Conservation (phyloP, 1,284 basidiomycete species). For the Ustilago trichophora region DNA sequence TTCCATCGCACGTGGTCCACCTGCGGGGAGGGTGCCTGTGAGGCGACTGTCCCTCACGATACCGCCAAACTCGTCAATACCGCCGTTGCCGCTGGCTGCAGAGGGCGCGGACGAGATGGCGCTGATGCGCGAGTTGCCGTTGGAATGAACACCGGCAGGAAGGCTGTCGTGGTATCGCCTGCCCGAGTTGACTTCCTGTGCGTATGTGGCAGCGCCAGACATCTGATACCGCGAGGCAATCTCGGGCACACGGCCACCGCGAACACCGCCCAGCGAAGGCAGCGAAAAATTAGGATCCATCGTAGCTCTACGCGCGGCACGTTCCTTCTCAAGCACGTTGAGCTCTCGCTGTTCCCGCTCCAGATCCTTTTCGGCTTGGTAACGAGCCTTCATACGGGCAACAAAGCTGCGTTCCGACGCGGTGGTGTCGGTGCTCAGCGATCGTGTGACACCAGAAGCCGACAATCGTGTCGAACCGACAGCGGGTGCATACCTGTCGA, state of each 20-base stretch:
- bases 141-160: slow-evolving; percentile 16
- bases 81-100: background rate
- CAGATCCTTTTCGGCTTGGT: slow-evolving; percentile 58
- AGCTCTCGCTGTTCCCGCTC: slow-evolving; percentile 40
- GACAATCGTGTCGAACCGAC: slow-evolving; percentile 51
- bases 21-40: slow-evolving; percentile 6
- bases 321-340: slow-evolving; percentile 40
- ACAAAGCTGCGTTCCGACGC: slow-evolving; percentile 62
- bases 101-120: slow-evolving; percentile 13
- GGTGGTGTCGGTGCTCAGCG: slow-evolving; percentile 56
- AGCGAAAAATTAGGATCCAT: slow-evolving; percentile 32
- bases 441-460: slow-evolving; percentile 45
- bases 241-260: slow-evolving; percentile 51
- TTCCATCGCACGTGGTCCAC: slow-evolving; percentile 8
- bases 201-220: slow-evolving; percentile 9
- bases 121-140: slow-evolving; percentile 17
- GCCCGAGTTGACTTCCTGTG: slow-evolving; percentile 9
- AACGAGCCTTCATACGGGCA: slow-evolving; percentile 60
- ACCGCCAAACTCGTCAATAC: slow-evolving; percentile 38
- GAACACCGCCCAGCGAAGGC: slow-evolving; percentile 16
- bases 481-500: slow-evolving; percentile 48
- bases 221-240: slow-evolving; percentile 41
- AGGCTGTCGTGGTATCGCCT: slow-evolving; percentile 39
- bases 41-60: too few species aligned
- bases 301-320: slow-evolving; percentile 29